A percentile compares a stretch with the other conserved stretches of the same genome.
Evolutionary conservation across 2,329 filamentous ascomycete genomes (phyloP).

Genomic region (Colletotrichum sp.): DNA sequence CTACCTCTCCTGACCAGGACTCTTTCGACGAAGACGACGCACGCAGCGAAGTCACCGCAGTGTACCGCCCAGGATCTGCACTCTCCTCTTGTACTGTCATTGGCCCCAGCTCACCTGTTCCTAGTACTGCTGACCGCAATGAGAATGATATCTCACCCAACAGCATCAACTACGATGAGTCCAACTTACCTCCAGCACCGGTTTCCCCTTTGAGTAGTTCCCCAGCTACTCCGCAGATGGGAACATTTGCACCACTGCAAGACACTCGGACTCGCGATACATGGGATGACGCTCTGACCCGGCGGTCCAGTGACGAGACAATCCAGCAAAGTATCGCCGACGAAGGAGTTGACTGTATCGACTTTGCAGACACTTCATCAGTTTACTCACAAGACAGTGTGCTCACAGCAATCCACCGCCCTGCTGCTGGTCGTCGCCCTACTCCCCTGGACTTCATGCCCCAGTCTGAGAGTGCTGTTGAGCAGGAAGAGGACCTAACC

Average conservation of each 20-base stretch:
- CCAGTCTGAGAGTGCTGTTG: not conserved
- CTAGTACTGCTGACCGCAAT: not conserved
- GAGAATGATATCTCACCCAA: not conserved
- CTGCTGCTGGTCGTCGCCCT: not conserved
- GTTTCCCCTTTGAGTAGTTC: constrained; percentile 5
- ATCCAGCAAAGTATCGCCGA: not conserved
- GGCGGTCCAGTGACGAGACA: not conserved
- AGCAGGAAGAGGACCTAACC: not conserved
- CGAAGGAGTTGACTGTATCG: not conserved
- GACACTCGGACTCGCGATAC: not conserved
- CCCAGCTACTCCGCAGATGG: not conserved
- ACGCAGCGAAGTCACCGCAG: not conserved
- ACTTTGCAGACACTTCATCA: constrained; percentile 24
- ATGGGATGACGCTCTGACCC: constrained; percentile 16
- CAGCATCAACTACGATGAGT: not conserved
- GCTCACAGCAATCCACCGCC: constrained; percentile 17
- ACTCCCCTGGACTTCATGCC: not conserved
- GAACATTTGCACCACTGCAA: not conserved
- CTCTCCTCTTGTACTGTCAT: not conserved
- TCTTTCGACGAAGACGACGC: not conserved
- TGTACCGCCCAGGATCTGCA: not conserved
- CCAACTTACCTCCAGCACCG: not conserved
- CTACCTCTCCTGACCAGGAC: not conserved
- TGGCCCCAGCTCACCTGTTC: not conserved
- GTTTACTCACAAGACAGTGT: constrained; percentile 25